Evolutionary conservation across 2,329 filamentous ascomycete genomes (phyloP).

Genomic region (Ustulina deusta): DNA sequence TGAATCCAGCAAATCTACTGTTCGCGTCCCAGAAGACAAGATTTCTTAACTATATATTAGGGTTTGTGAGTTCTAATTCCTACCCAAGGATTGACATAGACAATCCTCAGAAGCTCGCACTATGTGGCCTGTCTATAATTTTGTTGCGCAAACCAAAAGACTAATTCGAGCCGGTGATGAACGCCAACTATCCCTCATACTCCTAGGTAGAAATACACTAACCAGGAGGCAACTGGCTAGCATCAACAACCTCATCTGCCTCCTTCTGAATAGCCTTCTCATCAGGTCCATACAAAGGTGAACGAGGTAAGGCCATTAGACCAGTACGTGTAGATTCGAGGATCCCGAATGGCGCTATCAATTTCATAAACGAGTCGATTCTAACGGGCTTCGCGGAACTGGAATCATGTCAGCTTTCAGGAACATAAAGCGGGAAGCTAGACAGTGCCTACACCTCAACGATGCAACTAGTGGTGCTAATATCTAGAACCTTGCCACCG

Average conservation of each 20-base stretch:
- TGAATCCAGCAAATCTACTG: not conserved
- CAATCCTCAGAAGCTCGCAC: constrained; percentile 40
- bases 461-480: constrained; percentile 98
- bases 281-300: constrained; percentile 80
- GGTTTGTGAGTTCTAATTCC: constrained; percentile 11
- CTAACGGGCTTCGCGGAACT: constrained; percentile 91
- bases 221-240: constrained; percentile 91
- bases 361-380: constrained; percentile 98
- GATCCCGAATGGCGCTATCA: constrained; percentile 93
- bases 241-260: constrained; percentile 93
- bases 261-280: constrained; percentile 80
- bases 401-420: constrained; percentile 43
- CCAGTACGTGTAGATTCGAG: constrained; percentile 95
- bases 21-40: not conserved
- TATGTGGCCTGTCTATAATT: constrained; percentile 39
- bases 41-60: not conserved
- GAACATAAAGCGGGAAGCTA: not conserved
- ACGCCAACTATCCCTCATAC: constrained; percentile 33
- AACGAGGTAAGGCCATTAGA: constrained; percentile 95
- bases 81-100: constrained; percentile 15
- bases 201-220: constrained; percentile 55
- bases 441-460: constrained; percentile 83
- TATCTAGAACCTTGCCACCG: constrained; percentile 95
- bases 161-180: constrained; percentile 32
- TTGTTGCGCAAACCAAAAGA: constrained; percentile 25